Evolutionary conservation across 1,139 yeast genomes (phyloP).

Genomic region (Yamadazyma triangularis): DNA sequence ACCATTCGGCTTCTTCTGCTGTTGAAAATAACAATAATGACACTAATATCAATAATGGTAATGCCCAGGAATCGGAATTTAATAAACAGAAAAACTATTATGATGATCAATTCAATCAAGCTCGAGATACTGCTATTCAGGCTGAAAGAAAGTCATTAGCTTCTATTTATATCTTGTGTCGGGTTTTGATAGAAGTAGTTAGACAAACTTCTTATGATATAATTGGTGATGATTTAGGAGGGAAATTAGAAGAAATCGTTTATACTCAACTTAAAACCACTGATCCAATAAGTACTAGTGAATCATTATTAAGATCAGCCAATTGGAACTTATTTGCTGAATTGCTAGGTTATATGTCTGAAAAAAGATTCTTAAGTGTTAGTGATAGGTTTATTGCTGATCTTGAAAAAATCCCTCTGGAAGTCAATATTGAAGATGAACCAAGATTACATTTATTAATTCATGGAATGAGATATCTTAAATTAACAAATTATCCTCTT

Average conservation of each 20-base stretch:
- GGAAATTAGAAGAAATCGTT: constrained; percentile 86
- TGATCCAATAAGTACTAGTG: constrained; percentile 64
- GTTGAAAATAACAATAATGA: not conserved
- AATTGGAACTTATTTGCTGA: constrained; percentile 95
- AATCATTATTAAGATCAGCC: constrained; percentile 74
- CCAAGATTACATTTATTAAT: constrained; percentile 71
- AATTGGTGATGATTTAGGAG: constrained; percentile 76
- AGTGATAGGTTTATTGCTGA: constrained; percentile 94
- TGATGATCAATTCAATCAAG: constrained; percentile 48
- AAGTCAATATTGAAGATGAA: constrained; percentile 54
- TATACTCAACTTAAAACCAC: constrained; percentile 86
- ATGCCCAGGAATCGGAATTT: constrained; percentile 13
- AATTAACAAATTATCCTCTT: constrained; percentile 76
- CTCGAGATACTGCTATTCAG: constrained; percentile 68
- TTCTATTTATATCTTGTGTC: constrained; percentile 83
- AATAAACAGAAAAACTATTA: constrained; percentile 21
- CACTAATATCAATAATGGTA: constrained; percentile 1
- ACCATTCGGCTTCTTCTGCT: constrained; percentile 31
- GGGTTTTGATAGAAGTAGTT: constrained; percentile 90
- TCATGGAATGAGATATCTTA: constrained; percentile 85
- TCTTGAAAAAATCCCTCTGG: constrained; percentile 70
- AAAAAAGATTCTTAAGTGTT: constrained; percentile 74
- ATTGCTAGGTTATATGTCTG: constrained; percentile 86
- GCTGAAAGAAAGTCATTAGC: constrained; percentile 86
- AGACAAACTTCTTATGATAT: constrained; percentile 74